phyloP scores from a whole-genome alignment of 2,329 filamentous ascomycete species.

The Nannizzia gypsea region DNA sequence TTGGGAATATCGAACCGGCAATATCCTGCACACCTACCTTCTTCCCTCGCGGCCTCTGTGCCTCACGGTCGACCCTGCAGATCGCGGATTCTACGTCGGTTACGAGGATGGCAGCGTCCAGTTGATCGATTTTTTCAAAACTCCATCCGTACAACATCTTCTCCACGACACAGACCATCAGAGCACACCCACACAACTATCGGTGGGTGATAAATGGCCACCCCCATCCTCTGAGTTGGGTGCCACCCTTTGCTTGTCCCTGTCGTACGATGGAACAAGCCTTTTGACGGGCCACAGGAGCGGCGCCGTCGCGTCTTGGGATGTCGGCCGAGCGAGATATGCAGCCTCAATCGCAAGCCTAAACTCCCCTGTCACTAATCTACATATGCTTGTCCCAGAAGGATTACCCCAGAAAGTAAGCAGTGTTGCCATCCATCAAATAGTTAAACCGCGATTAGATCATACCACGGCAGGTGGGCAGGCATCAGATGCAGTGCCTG shows the following conservation, averaged over 20 bases:
- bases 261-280: constrained; percentile 72
- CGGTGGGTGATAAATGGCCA: constrained; percentile 34
- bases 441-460: constrained; percentile 62
- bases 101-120: constrained; percentile 73
- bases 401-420: constrained; percentile 30
- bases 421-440: constrained; percentile 40
- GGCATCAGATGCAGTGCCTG: constrained; percentile 29
- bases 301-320: constrained; percentile 72
- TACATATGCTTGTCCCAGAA: constrained; percentile 58
- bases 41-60: constrained; percentile 63
- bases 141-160: constrained; percentile 32
- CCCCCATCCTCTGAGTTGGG: constrained; percentile 53
- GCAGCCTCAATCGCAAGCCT: constrained; percentile 57
- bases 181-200: constrained; percentile 31
- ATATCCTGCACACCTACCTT: constrained; percentile 67
- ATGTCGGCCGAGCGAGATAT: constrained; percentile 58
- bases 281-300: constrained; percentile 70
- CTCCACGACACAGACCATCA: constrained; percentile 27
- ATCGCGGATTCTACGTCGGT: constrained; percentile 69
- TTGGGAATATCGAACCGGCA: constrained; percentile 81
- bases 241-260: constrained; percentile 52
- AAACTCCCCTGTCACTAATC: constrained; percentile 70
- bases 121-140: constrained; percentile 60
- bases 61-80: constrained; percentile 65
- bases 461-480: constrained; percentile 27